phyloP scores from a whole-genome alignment of 371 early-diverging fungal species.

The Lichtheimia ramosa region DNA sequence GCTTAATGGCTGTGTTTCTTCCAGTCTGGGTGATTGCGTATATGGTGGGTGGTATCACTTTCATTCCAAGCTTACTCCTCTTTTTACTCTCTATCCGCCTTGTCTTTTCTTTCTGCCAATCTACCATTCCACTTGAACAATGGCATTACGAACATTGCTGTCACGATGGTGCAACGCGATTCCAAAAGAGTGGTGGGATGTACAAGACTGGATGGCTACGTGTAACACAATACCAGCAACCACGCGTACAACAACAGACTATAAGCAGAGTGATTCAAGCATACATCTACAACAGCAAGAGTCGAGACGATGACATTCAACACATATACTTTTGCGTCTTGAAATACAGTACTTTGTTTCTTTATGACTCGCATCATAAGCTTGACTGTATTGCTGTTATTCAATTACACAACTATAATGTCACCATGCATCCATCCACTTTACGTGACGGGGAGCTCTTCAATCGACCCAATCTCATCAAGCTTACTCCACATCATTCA shows the following conservation, averaged over 20 bases:
- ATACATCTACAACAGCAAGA: no score
- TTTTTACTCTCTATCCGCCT: not conserved
- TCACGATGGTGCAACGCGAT: no score
- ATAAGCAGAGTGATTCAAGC: not conserved
- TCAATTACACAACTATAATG: constrained; percentile 61
- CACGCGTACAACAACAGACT: constrained; percentile 21
- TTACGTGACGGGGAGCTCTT: constrained; percentile 63
- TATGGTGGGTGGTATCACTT: constrained; percentile 46
- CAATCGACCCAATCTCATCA: constrained; percentile 54
- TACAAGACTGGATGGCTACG: constrained; percentile 53
- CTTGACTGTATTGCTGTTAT: constrained; percentile 79
- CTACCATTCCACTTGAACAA: not conserved
- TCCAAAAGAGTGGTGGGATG: not conserved
- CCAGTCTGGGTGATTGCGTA: constrained; percentile 23
- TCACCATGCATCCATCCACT: constrained; percentile 62
- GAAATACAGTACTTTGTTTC: constrained; percentile 75
- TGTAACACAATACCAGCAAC: constrained; percentile 31
- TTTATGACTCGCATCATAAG: constrained; percentile 83
- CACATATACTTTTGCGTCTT: constrained; percentile 72
- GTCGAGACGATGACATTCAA: no score
- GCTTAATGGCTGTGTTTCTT: no score
- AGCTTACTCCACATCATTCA: constrained; percentile 17
- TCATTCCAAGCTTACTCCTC: constrained; percentile 32
- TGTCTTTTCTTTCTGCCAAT: no score
- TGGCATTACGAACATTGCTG: not conserved